Conservation (phyloP, 352 stramenopile genomes). For the Phytophthora podocarpi region DNA sequence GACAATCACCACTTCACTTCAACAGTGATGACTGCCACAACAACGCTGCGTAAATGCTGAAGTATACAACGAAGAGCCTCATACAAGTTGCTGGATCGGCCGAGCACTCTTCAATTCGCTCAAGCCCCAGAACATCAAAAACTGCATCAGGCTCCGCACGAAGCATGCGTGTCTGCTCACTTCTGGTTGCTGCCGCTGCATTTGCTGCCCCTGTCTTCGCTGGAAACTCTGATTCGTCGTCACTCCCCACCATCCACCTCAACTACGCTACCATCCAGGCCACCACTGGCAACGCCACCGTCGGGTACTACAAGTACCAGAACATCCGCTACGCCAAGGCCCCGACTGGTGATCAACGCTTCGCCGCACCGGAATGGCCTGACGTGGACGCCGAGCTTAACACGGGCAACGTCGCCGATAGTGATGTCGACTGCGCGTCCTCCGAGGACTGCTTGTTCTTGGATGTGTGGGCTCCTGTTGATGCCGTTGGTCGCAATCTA, state of each 20-base stretch:
- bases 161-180: too few species aligned
- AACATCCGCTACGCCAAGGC: slow-evolving; percentile 37
- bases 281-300: slow-evolving; percentile 26
- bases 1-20: too few species aligned
- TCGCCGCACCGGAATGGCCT: slow-evolving; percentile 30
- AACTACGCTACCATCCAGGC: slow-evolving; percentile 38
- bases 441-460: slow-evolving; percentile 45
- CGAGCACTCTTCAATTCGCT: too few species aligned
- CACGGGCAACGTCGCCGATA: slow-evolving; percentile 30
- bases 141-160: too few species aligned
- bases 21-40: too few species aligned
- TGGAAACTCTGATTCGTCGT: too few species aligned
- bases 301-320: slow-evolving; percentile 44
- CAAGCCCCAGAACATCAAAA: too few species aligned
- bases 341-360: slow-evolving; percentile 27
- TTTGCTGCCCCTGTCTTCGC: too few species aligned
- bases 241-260: slow-evolving; percentile 26
- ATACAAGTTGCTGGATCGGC: too few species aligned
- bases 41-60: too few species aligned
- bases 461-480: slow-evolving; percentile 37
- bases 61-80: too few species aligned
- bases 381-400: slow-evolving; percentile 27
- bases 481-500: slow-evolving; percentile 26
- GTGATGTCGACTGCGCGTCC: slow-evolving; percentile 25
- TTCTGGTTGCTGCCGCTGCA: too few species aligned